phyloP scores from a whole-genome alignment of 495 filamentous ascomycete genomes.

The Penicillium samsonianum region DNA sequence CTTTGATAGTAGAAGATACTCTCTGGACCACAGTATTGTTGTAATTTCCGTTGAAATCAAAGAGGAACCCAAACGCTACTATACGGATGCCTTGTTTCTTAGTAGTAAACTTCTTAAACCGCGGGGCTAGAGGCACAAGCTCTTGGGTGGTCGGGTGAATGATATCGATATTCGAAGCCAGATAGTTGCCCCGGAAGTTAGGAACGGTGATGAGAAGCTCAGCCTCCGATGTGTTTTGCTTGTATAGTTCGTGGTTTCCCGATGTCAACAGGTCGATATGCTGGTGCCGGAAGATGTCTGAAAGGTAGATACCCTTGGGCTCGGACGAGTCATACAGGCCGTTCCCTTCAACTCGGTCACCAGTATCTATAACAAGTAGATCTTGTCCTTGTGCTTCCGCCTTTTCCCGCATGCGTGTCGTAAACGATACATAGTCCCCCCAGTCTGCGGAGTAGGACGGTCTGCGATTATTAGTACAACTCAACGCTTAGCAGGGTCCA shows the following conservation, averaged over 20 bases:
- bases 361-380: conserved; percentile 87
- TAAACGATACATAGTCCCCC: conserved; percentile 96
- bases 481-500: conserved; percentile 15
- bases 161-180: conserved; percentile 93
- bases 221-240: conserved; percentile 67
- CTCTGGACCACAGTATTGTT: conserved; percentile 85
- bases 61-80: conserved; percentile 89
- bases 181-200: conserved; percentile 71
- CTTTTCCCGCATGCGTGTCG: conserved; percentile 72
- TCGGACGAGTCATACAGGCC: conserved; percentile 90
- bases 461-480: conserved; percentile 45
- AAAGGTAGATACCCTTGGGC: conserved; percentile 84
- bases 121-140: conserved; percentile 72
- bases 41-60: conserved; percentile 84
- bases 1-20: conserved; percentile 75
- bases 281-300: conserved; percentile 81
- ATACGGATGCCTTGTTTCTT: conserved; percentile 82
- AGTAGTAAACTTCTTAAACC: conserved; percentile 86
- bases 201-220: conserved; percentile 80
- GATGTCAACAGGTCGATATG: conserved; percentile 81
- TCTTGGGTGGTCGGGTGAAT: conserved; percentile 67
- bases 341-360: conserved; percentile 92
- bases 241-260: conserved; percentile 96
- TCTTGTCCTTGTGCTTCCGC: conserved; percentile 79
- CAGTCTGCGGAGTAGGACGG: conserved; percentile 92